Conservation (phyloP, 106 monocot species). For the Dendrobium chrysotoxum region DNA sequence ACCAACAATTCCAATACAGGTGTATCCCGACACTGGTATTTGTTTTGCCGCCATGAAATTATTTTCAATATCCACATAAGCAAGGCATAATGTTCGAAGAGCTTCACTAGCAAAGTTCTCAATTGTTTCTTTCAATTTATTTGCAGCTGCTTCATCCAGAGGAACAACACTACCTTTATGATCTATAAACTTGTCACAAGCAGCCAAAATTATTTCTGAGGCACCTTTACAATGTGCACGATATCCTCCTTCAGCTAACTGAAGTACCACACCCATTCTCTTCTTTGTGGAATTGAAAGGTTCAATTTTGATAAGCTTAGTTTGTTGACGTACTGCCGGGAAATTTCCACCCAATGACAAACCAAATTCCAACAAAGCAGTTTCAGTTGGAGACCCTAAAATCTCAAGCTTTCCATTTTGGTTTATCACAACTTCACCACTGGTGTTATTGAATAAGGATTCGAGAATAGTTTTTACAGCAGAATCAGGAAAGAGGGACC, state of each 20-base stretch:
- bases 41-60: neutral
- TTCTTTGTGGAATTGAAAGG: conserved; percentile 24
- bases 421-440: conserved; percentile 17
- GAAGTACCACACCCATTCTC: conserved; percentile 18
- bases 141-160: conserved; percentile 1
- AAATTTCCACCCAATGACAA: conserved; percentile 23
- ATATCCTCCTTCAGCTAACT: conserved; percentile 15
- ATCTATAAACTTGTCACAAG: conserved; percentile 16
- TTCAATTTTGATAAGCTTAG: conserved; percentile 16
- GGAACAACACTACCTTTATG: conserved; percentile 9
- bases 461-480: conserved; percentile 8
- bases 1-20: conserved; percentile 21
- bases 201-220: conserved; percentile 20
- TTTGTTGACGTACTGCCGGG: neutral
- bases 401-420: conserved; percentile 13
- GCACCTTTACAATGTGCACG: conserved; percentile 24
- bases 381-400: conserved; percentile 22
- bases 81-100: conserved; percentile 21
- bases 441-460: conserved; percentile 19
- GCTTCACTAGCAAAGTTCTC: conserved; percentile 19
- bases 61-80: conserved; percentile 17
- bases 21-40: conserved; percentile 13
- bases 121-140: conserved; percentile 6
- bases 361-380: conserved; percentile 21
- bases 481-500: conserved; percentile 7